These are phyloP conservation scores for Candida suzukii DNA, from an alignment of 805 yeast genomes.

Conservation along the genomic window DNA sequence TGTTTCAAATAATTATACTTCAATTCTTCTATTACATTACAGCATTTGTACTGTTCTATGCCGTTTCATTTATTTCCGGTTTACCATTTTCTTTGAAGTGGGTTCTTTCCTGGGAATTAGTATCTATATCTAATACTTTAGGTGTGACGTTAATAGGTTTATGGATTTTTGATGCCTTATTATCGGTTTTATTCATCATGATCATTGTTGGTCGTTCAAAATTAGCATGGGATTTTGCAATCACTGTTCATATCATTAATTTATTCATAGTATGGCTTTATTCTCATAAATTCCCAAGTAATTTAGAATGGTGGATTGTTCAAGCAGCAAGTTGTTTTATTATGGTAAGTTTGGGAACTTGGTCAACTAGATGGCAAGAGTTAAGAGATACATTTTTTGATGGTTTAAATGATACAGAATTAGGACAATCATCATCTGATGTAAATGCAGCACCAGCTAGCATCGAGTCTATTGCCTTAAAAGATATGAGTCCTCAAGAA, in stretches of 20 bases:
- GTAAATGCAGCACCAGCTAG: not conserved
- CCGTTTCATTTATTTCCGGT: slow-evolving; percentile 65
- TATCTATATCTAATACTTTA: slow-evolving; percentile 67
- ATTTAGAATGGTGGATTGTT: slow-evolving; percentile 77
- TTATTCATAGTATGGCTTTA: slow-evolving; percentile 61
- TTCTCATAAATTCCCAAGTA: slow-evolving; percentile 60
- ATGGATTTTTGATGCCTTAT: slow-evolving; percentile 79
- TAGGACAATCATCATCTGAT: slow-evolving; percentile 24
- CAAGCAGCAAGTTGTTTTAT: slow-evolving; percentile 63
- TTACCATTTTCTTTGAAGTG: slow-evolving; percentile 58
- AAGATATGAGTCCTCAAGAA: slow-evolving; percentile 1
- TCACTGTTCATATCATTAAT: slow-evolving; percentile 85
- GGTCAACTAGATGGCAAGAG: slow-evolving; percentile 89
- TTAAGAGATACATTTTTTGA: slow-evolving; percentile 85
- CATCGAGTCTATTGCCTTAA: slow-evolving; percentile 1
- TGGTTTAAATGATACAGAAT: slow-evolving; percentile 59
- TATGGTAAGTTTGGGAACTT: slow-evolving; percentile 77
- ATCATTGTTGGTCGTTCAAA: slow-evolving; percentile 88
- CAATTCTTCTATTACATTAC: slow-evolving; percentile 75
- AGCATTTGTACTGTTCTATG: slow-evolving; percentile 59
- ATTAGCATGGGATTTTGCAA: slow-evolving; percentile 92
- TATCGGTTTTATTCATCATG: slow-evolving; percentile 80
- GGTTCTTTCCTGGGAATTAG: slow-evolving; percentile 75
- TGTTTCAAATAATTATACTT: slow-evolving; percentile 67
- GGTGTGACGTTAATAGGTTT: slow-evolving; percentile 68